phyloP scores from a whole-genome alignment of 345 rosid species.

The Eucalyptus decipiens region DNA sequence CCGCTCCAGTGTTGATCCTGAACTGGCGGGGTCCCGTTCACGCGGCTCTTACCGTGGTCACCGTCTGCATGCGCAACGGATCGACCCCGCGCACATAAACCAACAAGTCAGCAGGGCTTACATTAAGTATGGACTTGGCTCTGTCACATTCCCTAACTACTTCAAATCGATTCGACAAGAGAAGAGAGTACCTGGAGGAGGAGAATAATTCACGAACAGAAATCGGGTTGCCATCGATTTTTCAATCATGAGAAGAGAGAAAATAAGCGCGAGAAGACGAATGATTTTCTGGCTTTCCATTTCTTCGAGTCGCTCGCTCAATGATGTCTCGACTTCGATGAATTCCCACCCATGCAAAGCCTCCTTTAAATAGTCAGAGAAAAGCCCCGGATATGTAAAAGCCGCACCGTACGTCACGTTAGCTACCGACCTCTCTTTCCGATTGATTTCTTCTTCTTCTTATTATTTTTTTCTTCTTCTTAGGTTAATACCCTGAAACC shows the following conservation, averaged over 20 bases:
- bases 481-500: too few relatives aligned
- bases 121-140: background rate
- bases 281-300: background rate
- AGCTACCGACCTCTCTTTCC: background rate
- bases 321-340: background rate
- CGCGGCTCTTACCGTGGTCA: accelerated
- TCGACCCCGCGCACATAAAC: background rate
- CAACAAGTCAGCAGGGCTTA: background rate
- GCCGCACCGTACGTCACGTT: background rate
- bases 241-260: background rate
- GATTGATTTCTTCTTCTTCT: background rate
- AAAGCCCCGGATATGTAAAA: background rate
- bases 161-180: background rate
- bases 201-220: background rate
- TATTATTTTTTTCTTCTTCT: too few relatives aligned
- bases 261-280: background rate
- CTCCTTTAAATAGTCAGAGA: background rate
- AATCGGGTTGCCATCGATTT: background rate
- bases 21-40: accelerated
- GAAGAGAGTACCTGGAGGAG: background rate
- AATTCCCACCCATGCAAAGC: background rate
- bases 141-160: background rate
- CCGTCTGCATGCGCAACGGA: background rate
- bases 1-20: accelerated
- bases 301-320: background rate